Conservation (phyloP, 2,329 filamentous ascomycete genomes). For the Talaromyces albobiverticillius region DNA sequence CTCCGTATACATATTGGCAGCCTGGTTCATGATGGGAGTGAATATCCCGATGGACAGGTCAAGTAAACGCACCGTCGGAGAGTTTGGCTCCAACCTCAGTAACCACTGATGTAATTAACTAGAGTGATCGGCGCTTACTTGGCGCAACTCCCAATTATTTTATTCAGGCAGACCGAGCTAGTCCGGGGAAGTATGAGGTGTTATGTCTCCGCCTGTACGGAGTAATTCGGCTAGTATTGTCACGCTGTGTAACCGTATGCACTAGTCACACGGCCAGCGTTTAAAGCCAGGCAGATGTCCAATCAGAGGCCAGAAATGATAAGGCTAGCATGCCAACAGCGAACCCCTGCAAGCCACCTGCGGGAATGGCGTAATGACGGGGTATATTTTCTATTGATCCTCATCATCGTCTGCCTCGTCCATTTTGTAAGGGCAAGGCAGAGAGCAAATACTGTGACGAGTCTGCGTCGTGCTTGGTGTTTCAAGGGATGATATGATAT, state of each 20-base stretch:
- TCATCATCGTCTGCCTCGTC: neutral
- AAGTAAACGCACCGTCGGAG: no score
- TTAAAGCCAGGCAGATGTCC: neutral
- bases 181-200: no score
- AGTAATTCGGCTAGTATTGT: no score
- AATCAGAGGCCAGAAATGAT: neutral
- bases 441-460: neutral
- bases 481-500: neutral
- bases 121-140: no score
- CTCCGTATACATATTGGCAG: no score
- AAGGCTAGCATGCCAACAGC: neutral
- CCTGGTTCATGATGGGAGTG: no score
- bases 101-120: no score
- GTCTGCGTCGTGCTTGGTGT: neutral
- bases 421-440: neutral
- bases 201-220: no score
- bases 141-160: no score
- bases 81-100: no score
- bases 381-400: neutral
- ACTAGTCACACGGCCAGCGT: neutral
- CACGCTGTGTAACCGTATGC: neutral
- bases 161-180: no score
- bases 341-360: neutral
- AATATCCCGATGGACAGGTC: no score
- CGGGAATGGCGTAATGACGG: neutral